A percentile compares a stretch with the other conserved stretches of the same genome.
Evolutionary conservation across 2,329 filamentous ascomycete genomes (phyloP).

Genomic region (Penicillium sp.): DNA sequence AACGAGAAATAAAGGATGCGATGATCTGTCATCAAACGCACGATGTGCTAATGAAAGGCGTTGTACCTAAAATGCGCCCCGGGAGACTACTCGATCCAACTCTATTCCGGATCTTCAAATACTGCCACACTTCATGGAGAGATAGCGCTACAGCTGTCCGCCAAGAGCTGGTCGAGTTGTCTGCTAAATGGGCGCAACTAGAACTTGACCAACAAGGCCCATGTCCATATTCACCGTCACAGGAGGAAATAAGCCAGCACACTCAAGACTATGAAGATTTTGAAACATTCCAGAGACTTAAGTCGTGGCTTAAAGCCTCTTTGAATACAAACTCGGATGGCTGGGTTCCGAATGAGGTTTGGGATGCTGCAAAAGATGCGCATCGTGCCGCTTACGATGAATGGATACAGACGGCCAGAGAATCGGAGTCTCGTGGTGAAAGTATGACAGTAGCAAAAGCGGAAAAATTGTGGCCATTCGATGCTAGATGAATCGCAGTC

Average conservation of each 20-base stretch:
- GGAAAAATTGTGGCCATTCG: conserved; percentile 27
- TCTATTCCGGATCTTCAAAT: conserved; percentile 31
- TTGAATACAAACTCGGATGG: conserved; percentile 30
- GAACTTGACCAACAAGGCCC: conserved; percentile 20
- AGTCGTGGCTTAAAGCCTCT: conserved; percentile 22
- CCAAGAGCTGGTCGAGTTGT: conserved; percentile 30
- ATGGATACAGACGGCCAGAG: conserved; percentile 28
- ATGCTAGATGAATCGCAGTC: conserved; percentile 24
- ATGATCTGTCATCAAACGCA: conserved; percentile 29
- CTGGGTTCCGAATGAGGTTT: conserved; percentile 29
- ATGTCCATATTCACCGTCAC: conserved; percentile 24
- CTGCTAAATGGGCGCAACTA: conserved; percentile 22
- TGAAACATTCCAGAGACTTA: conserved; percentile 26
- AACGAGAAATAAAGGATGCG: conserved; percentile 17
- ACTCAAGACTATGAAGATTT: conserved; percentile 29
- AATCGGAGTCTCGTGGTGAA: conserved; percentile 19
- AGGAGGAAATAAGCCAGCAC: conserved; percentile 24
- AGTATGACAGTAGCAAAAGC: conserved; percentile 23
- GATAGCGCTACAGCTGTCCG: conserved; percentile 24
- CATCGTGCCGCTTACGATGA: conserved; percentile 25
- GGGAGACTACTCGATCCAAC: conserved; percentile 25
- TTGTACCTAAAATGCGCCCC: conserved; percentile 22
- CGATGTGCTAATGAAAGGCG: conserved; percentile 21
- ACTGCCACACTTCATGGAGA: conserved; percentile 28
- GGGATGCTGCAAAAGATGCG: conserved; percentile 24